Base-by-base conservation (phyloP, 305 asterid genomes). In the Rubia tinctorum region DNA sequence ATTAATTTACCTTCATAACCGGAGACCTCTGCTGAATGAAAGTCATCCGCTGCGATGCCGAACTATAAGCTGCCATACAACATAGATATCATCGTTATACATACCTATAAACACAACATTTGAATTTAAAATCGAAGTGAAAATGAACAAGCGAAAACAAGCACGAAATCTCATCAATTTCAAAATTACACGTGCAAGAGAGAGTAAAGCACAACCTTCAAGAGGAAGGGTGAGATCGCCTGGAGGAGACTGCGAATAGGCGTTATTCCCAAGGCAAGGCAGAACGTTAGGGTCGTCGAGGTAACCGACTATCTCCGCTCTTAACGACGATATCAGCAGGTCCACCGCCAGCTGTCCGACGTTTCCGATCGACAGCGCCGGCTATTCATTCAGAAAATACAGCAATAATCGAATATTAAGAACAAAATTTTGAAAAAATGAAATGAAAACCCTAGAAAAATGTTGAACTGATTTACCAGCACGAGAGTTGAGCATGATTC, bases 311-410 rank as follows among this genome's bases (percentile, higher is more conserved):
- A 76, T 86, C 72, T 89, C 89, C 4, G 94, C 91, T 81, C 77
- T 79, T 45, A 89, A 72, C n/a, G 99, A 86, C 68, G 99, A 83
- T 53, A 95, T 84, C 66, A 95, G 75, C 34, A 92, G 83, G 88
- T 95, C 99, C 83, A 88, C 93, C 55, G 98, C 95, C 40, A 95
- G 80, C 86, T 95, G 99, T 14, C 99, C 99, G 11, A 92, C 99
- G 72, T 95, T 95, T 71, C 98, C 98, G 69, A 95, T 79, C 80
- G 99, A 95, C 12, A 95, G 69, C 56, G 99, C 97, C 78, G 99
- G 98, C 99, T 95, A 80, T 23, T 14, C 6, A 65, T 37, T 43
- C 62, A 40, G 34, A 14, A 25, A 44, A 62, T 40, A 9, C 14
- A 20, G 37, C 60, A 59, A 59, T 7, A 22, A 23, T 58, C 37